Conservation (phyloP, 371 early-diverging fungal genomes). For the Saksenaea oblongispora region DNA sequence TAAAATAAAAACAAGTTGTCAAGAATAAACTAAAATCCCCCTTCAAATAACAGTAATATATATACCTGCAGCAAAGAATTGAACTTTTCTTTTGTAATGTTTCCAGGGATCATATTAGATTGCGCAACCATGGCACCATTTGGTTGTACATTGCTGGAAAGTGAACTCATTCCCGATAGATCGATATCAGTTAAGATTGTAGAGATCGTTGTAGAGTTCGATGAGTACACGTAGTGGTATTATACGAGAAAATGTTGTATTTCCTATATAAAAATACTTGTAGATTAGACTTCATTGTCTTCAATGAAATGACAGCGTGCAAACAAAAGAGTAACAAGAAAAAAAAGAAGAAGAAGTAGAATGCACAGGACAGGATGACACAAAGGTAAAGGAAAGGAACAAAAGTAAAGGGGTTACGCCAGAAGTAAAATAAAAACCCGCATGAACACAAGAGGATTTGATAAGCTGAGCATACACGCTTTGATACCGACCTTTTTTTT, state of each 20-base stretch:
- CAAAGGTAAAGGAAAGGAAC: neutral
- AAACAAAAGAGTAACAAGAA: neutral
- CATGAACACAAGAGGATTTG: neutral
- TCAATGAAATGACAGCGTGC: neutral
- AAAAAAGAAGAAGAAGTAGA: neutral
- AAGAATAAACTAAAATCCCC: neutral
- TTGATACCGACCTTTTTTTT: conserved; percentile 5
- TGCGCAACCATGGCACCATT: conserved; percentile 12
- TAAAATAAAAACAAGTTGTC: conserved; percentile 3
- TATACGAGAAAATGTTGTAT: neutral
- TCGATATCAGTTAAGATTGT: neutral
- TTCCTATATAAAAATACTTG: neutral
- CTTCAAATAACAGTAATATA: conserved; percentile 1
- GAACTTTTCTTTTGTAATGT: conserved; percentile 18
- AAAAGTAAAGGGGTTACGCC: neutral
- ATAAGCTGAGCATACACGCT: conserved; percentile 3
- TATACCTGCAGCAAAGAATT: conserved; percentile 21
- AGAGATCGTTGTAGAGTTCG: neutral
- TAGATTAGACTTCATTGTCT: neutral
- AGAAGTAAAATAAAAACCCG: neutral
- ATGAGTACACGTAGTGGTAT: neutral
- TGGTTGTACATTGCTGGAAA: conserved; percentile 14
- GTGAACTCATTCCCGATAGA: conserved; percentile 10
- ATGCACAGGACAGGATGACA: neutral
- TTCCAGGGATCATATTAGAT: conserved; percentile 12